phyloP scores from a whole-genome alignment of 2,329 filamentous ascomycete species.

The Neonectria neomacrospora region DNA sequence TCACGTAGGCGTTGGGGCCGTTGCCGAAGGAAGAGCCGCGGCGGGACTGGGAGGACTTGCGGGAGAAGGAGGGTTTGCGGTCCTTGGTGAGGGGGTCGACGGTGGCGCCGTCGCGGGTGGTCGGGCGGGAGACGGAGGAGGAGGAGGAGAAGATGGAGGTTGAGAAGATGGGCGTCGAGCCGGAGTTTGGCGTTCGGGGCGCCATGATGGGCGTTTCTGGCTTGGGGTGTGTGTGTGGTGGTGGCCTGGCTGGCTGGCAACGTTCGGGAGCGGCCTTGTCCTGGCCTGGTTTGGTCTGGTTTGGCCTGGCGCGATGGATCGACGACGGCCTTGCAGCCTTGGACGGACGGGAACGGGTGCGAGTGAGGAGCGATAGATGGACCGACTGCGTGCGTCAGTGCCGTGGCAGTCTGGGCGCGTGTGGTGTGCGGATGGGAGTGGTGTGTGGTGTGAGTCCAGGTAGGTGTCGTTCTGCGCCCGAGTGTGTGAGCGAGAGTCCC shows the following conservation, averaged over 20 bases:
- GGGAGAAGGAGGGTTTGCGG: constrained; percentile 64
- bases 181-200: constrained; percentile 41
- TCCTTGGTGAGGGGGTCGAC: constrained; percentile 53
- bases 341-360: not conserved
- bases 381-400: not conserved
- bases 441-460: constrained; percentile 15
- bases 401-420: not conserved
- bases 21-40: constrained; percentile 55
- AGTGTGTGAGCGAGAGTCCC: not conserved
- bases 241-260: not conserved
- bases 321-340: not conserved
- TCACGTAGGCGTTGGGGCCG: constrained; percentile 51
- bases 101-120: constrained; percentile 53
- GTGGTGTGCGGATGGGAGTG: constrained; percentile 5
- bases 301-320: constrained; percentile 10
- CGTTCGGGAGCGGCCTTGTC: not conserved
- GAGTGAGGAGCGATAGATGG: constrained; percentile 7
- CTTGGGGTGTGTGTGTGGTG: not conserved
- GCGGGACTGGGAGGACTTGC: constrained; percentile 64
- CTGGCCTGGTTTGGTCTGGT: not conserved
- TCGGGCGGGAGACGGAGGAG: constrained; percentile 48
- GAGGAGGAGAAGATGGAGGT: constrained; percentile 51
- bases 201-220: constrained; percentile 30
- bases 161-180: constrained; percentile 51
- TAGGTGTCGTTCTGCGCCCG: not conserved